A percentile compares a stretch with the other conserved stretches of the same genome.
These are phyloP conservation scores for Debaryomyces subglobosus DNA, from an alignment of 1,139 yeast genomes.

Conservation along the genomic window DNA sequence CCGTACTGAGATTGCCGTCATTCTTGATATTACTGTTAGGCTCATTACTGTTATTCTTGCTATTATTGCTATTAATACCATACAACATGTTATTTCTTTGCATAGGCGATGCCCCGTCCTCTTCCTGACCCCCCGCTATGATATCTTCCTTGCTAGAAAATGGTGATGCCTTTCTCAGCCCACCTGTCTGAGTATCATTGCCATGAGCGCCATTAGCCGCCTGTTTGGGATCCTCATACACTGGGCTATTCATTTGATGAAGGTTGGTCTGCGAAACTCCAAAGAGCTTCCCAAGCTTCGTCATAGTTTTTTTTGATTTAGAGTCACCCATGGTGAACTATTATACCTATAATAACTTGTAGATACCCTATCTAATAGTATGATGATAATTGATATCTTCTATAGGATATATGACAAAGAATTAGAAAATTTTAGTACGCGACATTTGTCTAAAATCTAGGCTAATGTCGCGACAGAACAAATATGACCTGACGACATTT, in stretches of 20 bases:
- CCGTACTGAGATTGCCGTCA: background rate
- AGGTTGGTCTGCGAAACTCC: slow-evolving; percentile 34
- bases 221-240: slow-evolving; percentile 2
- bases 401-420: background rate
- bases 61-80: background rate
- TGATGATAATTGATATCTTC: background rate
- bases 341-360: slow-evolving; percentile 1
- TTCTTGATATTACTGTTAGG: background rate
- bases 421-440: slow-evolving; percentile 8
- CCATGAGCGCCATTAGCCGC: background rate
- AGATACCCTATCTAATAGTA: background rate
- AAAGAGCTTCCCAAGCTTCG: slow-evolving; percentile 37
- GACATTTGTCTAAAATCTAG: background rate
- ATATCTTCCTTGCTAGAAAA: slow-evolving; percentile 16
- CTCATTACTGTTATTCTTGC: background rate
- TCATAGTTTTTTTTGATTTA: slow-evolving; percentile 33
- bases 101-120: slow-evolving; percentile 25
- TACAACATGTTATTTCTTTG: slow-evolving; percentile 13
- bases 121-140: slow-evolving; percentile 20
- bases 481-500: background rate
- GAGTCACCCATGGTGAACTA: slow-evolving; percentile 28
- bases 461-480: background rate
- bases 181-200: background rate
- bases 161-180: slow-evolving; percentile 1
- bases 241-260: slow-evolving; percentile 15